Percentiles rank a stretch among this genome's conserved stretches.
Evolutionary conservation across 2,329 filamentous ascomycete genomes (phyloP).

Genomic region (Sclerotinia minor): DNA sequence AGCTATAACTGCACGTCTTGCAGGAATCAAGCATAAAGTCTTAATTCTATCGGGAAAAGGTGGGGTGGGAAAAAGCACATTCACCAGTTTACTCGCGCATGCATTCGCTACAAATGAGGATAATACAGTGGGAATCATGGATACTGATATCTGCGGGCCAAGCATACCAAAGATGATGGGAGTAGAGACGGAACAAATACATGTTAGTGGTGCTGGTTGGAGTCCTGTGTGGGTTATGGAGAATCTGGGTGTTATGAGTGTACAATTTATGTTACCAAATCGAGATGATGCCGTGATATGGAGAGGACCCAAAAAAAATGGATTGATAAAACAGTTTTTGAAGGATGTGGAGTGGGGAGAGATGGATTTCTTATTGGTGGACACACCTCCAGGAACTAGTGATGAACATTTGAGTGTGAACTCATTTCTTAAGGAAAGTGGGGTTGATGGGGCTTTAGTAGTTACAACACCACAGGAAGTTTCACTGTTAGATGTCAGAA

Average conservation of each 20-base stretch:
- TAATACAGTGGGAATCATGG: slow-evolving; percentile 88
- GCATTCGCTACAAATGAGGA: slow-evolving; percentile 82
- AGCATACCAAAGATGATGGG: slow-evolving; percentile 99
- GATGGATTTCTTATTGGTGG: slow-evolving; percentile 87
- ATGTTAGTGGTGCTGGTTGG: slow-evolving; percentile 86
- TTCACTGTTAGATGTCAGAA: slow-evolving; percentile 84
- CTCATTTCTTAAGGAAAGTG: slow-evolving; percentile 83
- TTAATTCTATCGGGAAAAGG: slow-evolving; percentile 91
- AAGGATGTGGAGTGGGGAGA: slow-evolving; percentile 99
- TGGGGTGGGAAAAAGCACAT: slow-evolving; percentile 94
- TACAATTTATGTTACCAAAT: slow-evolving; percentile 96
- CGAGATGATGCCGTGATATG: slow-evolving; percentile 95
- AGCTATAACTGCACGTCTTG: slow-evolving; percentile 79
- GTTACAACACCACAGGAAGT: slow-evolving; percentile 97
- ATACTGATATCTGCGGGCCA: slow-evolving; percentile 95
- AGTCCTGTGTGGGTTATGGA: slow-evolving; percentile 94
- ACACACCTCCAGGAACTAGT: slow-evolving; percentile 91
- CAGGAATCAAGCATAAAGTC: slow-evolving; percentile 85
- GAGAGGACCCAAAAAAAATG: slow-evolving; percentile 98
- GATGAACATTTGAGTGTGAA: slow-evolving; percentile 97
- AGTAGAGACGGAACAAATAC: slow-evolving; percentile 89
- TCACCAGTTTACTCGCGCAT: slow-evolving; percentile 83
- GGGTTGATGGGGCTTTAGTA: slow-evolving; percentile 89
- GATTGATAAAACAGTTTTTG: slow-evolving; percentile 94
- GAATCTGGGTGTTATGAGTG: slow-evolving; percentile 93